A percentile compares a stretch with the other conserved stretches of the same genome.
Evolutionary conservation across 1,284 basidiomycete genomes (phyloP).

Genomic region (Meripilus lineatus): DNA sequence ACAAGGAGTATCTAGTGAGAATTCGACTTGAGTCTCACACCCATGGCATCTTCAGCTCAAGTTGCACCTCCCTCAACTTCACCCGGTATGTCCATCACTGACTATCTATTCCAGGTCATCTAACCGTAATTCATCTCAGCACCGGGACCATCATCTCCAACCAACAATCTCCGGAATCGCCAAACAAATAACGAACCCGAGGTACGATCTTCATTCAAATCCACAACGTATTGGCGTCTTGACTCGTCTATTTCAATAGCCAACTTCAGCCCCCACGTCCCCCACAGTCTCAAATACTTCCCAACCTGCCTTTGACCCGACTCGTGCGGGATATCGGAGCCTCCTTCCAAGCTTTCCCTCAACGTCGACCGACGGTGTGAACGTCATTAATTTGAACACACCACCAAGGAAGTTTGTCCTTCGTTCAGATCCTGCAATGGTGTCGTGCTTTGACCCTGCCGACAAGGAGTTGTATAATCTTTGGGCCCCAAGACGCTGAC

Average conservation of each 20-base stretch:
- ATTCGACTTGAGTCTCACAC: no score
- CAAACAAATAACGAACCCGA: background rate
- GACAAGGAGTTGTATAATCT: slow-evolving; percentile 72
- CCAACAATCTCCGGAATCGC: slow-evolving; percentile 6
- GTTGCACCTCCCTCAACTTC: slow-evolving; percentile 12
- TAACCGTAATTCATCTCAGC: slow-evolving; percentile 1
- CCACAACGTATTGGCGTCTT: background rate
- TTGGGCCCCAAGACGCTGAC: slow-evolving; percentile 52
- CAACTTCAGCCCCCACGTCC: slow-evolving; percentile 1
- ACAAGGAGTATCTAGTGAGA: no score
- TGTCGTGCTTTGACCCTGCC: slow-evolving; percentile 65
- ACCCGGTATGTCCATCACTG: slow-evolving; percentile 6
- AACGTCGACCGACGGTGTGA: background rate
- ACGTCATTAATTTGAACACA: slow-evolving; percentile 19
- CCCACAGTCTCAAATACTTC: background rate
- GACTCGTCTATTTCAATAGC: background rate
- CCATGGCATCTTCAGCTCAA: slow-evolving; percentile 11
- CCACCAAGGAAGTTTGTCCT: slow-evolving; percentile 39
- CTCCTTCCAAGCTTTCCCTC: background rate
- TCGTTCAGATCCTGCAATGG: slow-evolving; percentile 56
- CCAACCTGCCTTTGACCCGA: background rate
- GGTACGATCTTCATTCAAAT: no score
- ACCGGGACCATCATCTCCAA: slow-evolving; percentile 8
- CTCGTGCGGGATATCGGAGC: background rate
- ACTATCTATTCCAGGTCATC: background rate